Evolutionary conservation across 2,329 filamentous ascomycete species (phyloP).

Genomic region (Pseudocercospora cruenta): DNA sequence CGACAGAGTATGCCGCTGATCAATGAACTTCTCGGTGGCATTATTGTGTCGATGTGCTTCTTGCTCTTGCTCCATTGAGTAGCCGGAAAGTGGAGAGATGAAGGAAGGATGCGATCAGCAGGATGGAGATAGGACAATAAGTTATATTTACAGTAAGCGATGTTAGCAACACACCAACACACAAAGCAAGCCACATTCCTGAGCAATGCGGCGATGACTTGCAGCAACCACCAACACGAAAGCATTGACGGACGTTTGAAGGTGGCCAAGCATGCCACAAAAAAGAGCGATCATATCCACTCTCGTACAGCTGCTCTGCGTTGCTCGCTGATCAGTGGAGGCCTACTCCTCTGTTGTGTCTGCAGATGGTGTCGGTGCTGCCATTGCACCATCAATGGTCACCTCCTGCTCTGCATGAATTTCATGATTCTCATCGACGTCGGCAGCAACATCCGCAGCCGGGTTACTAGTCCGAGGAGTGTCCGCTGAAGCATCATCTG

Average conservation of each 20-base stretch:
- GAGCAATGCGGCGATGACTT: neutral
- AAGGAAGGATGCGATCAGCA: neutral
- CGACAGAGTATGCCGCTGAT: too few species aligned
- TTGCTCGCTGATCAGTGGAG: too few species aligned
- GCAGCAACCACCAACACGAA: neutral
- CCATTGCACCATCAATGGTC: neutral
- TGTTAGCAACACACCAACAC: neutral
- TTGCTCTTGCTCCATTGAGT: neutral
- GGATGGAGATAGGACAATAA: neutral
- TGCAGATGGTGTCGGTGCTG: neutral
- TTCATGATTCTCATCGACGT: neutral
- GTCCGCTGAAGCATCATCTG: neutral
- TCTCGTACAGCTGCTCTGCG: neutral
- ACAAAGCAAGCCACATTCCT: slow-evolving; percentile 2
- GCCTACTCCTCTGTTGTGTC: neutral
- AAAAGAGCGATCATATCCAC: neutral
- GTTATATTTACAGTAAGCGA: neutral
- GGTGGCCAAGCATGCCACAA: neutral
- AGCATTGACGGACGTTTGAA: neutral
- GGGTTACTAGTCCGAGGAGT: neutral
- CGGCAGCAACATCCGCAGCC: neutral
- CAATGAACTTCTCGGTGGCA: neutral
- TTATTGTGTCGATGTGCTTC: neutral
- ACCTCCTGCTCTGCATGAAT: neutral
- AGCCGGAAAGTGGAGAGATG: neutral